These are phyloP conservation scores for Torrubiellomyces zombiae DNA, from an alignment of 2,329 filamentous ascomycete genomes.

Conservation along the genomic window DNA sequence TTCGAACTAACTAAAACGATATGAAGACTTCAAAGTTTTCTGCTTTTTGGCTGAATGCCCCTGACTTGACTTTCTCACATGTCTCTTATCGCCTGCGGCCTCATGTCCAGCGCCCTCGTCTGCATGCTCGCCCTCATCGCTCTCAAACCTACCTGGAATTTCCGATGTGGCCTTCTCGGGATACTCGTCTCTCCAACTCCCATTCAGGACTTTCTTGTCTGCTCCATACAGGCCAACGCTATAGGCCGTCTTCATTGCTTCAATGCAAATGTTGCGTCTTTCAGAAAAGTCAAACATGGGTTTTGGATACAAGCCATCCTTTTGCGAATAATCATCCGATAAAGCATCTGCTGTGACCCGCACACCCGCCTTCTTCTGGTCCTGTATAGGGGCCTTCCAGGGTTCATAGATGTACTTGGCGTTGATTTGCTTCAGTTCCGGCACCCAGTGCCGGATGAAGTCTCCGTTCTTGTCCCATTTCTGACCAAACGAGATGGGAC, in stretches of 20 bases:
- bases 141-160: constrained; percentile 20
- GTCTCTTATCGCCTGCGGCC: constrained; percentile 9
- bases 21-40: constrained; percentile 9
- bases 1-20: no score
- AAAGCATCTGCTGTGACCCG: constrained; percentile 38
- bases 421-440: constrained; percentile 44
- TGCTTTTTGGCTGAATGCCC: constrained; percentile 10
- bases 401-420: constrained; percentile 66
- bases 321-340: constrained; percentile 16
- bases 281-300: constrained; percentile 63
- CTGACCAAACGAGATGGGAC: constrained; percentile 53
- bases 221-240: constrained; percentile 46
- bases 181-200: constrained; percentile 34
- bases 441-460: constrained; percentile 49
- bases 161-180: constrained; percentile 18
- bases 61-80: constrained; percentile 5
- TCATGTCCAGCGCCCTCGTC: constrained; percentile 12
- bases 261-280: constrained; percentile 43
- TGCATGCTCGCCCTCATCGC: constrained; percentile 16
- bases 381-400: constrained; percentile 52
- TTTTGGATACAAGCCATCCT: constrained; percentile 45
- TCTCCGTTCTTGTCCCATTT: constrained; percentile 58
- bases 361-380: constrained; percentile 54
- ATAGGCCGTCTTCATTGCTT: constrained; percentile 57
- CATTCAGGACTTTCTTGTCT: constrained; percentile 42